These are phyloP conservation scores for Fusarium sarcochroum DNA, from an alignment of 2,329 filamentous ascomycete genomes.

Conservation along the genomic window DNA sequence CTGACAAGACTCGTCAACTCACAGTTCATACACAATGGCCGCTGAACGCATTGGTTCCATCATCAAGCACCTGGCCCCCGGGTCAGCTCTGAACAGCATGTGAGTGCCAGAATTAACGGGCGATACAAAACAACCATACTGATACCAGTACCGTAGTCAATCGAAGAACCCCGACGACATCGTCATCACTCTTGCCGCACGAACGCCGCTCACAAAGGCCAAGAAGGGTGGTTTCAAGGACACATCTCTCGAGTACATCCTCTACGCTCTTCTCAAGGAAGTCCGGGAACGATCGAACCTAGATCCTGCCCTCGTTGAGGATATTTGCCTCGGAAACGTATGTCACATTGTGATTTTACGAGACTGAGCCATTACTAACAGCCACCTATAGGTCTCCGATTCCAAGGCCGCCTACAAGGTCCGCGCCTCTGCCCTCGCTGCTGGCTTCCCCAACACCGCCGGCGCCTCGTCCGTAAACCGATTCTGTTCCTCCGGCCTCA, in stretches of 20 bases:
- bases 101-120: conserved; percentile 64
- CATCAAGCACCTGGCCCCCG: conserved; percentile 86
- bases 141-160: conserved; percentile 67
- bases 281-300: conserved; percentile 79
- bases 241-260: conserved; percentile 86
- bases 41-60: conserved; percentile 89
- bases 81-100: conserved; percentile 81
- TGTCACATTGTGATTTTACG: not conserved
- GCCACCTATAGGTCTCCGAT: conserved; percentile 76
- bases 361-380: conserved; percentile 8
- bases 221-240: conserved; percentile 97
- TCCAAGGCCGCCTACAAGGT: conserved; percentile 90
- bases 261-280: conserved; percentile 86
- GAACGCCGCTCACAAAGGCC: conserved; percentile 90
- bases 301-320: conserved; percentile 85
- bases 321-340: conserved; percentile 94
- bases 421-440: conserved; percentile 88
- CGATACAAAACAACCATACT: conserved; percentile 4
- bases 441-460: conserved; percentile 93
- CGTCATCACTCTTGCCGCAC: conserved; percentile 92
- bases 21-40: conserved; percentile 72
- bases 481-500: conserved; percentile 97
- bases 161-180: conserved; percentile 96
- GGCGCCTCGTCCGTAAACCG: conserved; percentile 88
- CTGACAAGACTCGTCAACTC: not conserved